Conservation (phyloP, 257 asterid species). For the Anisodus tanguticus region DNA sequence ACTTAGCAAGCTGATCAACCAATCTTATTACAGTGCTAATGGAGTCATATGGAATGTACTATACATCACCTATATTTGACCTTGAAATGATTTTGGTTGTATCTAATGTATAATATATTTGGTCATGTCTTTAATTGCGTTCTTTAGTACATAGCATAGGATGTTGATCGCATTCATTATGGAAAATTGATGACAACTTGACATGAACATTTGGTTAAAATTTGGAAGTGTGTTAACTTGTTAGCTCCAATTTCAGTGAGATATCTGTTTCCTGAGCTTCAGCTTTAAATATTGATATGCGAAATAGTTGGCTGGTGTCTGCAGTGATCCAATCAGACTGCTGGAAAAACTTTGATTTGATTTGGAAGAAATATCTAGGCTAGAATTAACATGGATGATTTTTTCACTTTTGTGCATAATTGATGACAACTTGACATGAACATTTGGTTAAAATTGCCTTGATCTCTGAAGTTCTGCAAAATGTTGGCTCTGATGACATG, state of each 20-base stretch:
- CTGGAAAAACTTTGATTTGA: neutral
- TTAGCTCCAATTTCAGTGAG: conserved; percentile 17
- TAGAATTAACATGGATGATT: conserved; percentile 17
- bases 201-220: too few species aligned
- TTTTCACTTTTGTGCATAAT: conserved; percentile 16
- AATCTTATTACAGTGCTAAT: conserved; percentile 15
- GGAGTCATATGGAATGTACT: neutral
- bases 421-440: conserved; percentile 2
- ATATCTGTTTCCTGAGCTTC: conserved; percentile 16
- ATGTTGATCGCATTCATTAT: neutral
- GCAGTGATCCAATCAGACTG: conserved; percentile 19
- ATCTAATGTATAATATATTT: neutral
- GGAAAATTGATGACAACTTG: too few species aligned
- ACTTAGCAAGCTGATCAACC: conserved; percentile 8
- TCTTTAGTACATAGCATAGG: conserved; percentile 6
- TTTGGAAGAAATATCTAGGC: conserved; percentile 3
- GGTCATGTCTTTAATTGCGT: neutral
- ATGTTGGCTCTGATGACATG: neutral
- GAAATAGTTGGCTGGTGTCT: neutral
- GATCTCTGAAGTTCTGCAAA: conserved; percentile 1
- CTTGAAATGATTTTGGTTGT: conserved; percentile 6
- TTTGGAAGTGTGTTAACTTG: too few species aligned
- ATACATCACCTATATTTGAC: neutral
- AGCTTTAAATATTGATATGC: conserved; percentile 14
- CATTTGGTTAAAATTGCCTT: conserved; percentile 12